Base-by-base conservation (phyloP, 192 early-diverging fungal species). In the Backusella parvicylindrica region DNA sequence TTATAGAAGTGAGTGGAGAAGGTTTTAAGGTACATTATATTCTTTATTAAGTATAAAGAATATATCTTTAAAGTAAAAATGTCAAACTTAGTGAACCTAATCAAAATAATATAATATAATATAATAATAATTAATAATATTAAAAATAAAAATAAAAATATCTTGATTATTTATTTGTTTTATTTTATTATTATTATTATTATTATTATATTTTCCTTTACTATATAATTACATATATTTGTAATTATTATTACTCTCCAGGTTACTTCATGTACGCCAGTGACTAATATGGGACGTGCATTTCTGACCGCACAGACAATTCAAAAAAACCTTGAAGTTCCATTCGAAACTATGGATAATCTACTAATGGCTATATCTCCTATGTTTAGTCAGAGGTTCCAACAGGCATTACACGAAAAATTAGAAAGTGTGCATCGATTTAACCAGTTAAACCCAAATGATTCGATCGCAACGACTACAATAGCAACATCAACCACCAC, bases 321-420 rank as follows among this genome's bases (percentile, higher is more conserved):
- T 23, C 63, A 74, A 43, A 33, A 21, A 5, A 33, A 47, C 31
- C 28, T 82, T 1, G 66, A 76, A 4, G 60, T 75, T 31, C 70
- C 74, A 8, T 83, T 81, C 70, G 82, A 83, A 65, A 81, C 79
- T 18, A 83, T 83, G 79, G 82, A 83, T 23, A 75, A 74, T 65
- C 47, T 83, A 33, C 68, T 83, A 5, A 76, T 81, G 80, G 63
- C 73, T 0, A 49, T 67, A 6, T 78, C 76, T 75, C 79, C 82
- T 8, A 72, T 78, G 70, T 83, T 83, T 69, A 43, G 72, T 26
- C 68, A 81, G 49, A 63, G 67, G 36, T 83, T 83, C 53, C 76
- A 83, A 64, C 64, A 77, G 28, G 74, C 73, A 3, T 64, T 83
- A 4, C 75, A 71, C 71, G 36, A 75, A 47, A 83, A 83, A 63